Evolutionary conservation across 345 rosid genomes (phyloP), one percentile per base, ranked within the genome.

Genomic region (Excoecaria cochinchinensis): DNA sequence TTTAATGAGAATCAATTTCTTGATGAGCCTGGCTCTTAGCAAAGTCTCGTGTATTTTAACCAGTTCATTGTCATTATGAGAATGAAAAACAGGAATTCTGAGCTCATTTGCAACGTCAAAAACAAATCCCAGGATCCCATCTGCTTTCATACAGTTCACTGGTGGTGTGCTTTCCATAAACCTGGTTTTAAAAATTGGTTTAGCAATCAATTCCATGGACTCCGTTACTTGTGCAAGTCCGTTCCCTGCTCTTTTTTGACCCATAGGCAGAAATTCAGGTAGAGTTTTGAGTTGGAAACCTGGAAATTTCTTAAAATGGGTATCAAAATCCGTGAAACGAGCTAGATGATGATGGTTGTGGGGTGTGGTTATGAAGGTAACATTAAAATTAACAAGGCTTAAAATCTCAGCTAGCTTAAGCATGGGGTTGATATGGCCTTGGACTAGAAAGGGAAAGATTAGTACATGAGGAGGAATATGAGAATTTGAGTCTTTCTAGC

Each of bases 371-470:
- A 88, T 80, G 82, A 93, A 89, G 62, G 97, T 91, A 79, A 91
- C 72, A 3, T 84, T 78, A 25, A 90, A 69, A 70, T 87, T 88
- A 5, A 82, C 67, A 15, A 85, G 80, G 72, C 66, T 48, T 1
- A 93, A 78, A 17, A 89, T 85, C 77, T 90, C 88, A 16, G 91
- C 86, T 3, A 91, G 85, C 78, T 89, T 90, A 48, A 93, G 82
- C 91, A 88, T 83, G 73, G 90, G 76, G 86, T 81, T 93, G 19
- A 91, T 86, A 65, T 92, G 93, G 65, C 92, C 90, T 39, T 91
- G 91, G 19, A 73, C 59, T 15, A 92, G 97, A 15, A 88, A 31
- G 0, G 92, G 95, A 57, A 89, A 89, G 7, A 90, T 74, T 15
- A 91, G 78, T 3, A 93, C 81, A 58, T 87, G 86, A 44, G 84